Conservation (phyloP, 2,329 filamentous ascomycete genomes). For the Cercospora sojina region DNA sequence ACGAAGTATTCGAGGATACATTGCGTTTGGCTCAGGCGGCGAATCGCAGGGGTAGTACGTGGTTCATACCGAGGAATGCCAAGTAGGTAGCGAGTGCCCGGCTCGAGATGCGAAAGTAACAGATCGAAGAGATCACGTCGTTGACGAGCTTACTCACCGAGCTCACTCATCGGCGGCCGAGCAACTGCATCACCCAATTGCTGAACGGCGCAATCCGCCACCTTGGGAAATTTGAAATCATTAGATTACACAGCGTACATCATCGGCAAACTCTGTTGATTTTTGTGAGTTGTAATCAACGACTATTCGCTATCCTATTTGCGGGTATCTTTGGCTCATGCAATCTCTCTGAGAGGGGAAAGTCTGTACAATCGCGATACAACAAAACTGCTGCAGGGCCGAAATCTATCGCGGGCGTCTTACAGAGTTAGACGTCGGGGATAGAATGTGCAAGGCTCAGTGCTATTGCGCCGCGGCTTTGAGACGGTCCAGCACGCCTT, state of each 20-base stretch:
- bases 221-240: not conserved
- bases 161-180: not conserved
- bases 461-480: constrained; percentile 21
- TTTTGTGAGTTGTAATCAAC: not conserved
- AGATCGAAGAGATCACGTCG: not conserved
- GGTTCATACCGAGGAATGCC: not conserved
- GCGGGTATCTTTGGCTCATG: constrained; percentile 2
- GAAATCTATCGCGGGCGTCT: not conserved
- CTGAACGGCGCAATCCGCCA: not conserved
- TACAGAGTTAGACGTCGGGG: not conserved
- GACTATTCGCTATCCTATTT: not conserved
- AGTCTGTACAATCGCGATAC: not conserved
- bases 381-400: not conserved
- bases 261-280: not conserved
- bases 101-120: not conserved
- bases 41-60: not conserved
- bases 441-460: not conserved
- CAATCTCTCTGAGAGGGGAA: not conserved
- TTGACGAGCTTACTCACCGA: not conserved
- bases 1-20: not conserved
- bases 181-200: not conserved
- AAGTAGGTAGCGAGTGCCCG: not conserved
- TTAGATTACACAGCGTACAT: not conserved
- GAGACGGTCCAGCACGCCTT: constrained; percentile 49
- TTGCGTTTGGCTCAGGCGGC: not conserved